A percentile compares a stretch with the other conserved stretches of the same genome.
Evolutionary conservation across 2,329 filamentous ascomycete species (phyloP).

Genomic region (Xylaria sp.): DNA sequence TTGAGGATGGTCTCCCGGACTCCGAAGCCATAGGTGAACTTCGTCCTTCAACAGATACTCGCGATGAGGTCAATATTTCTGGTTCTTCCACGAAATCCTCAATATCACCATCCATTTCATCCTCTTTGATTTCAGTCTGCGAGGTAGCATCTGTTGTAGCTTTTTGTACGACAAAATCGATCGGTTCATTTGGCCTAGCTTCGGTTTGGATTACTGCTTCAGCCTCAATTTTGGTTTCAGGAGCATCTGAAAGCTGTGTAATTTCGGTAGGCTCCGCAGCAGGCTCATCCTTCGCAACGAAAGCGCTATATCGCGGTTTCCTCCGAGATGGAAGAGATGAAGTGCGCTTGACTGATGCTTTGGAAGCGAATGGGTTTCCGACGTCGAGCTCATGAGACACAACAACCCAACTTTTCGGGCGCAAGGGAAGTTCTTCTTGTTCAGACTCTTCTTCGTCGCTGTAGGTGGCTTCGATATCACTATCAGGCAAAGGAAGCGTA

Average conservation of each 20-base stretch:
- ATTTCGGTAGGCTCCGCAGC: background rate
- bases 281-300: conserved; percentile 1
- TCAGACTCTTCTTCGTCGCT: conserved; percentile 71
- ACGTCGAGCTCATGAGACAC: conserved; percentile 48
- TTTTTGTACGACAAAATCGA: conserved; percentile 35
- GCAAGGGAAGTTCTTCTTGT: conserved; percentile 51
- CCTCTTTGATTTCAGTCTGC: conserved; percentile 47
- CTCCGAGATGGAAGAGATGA: conserved; percentile 45
- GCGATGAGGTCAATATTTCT: conserved; percentile 66
- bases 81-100: conserved; percentile 69
- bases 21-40: conserved; percentile 63
- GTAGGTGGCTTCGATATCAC: conserved; percentile 71
- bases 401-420: conserved; percentile 62
- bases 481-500: conserved; percentile 75
- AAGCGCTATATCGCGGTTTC: conserved; percentile 36
- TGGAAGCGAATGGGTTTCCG: conserved; percentile 51
- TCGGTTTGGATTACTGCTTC: conserved; percentile 13
- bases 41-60: conserved; percentile 65
- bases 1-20: conserved; percentile 54
- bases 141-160: conserved; percentile 25
- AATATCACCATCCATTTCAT: conserved; percentile 53
- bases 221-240: conserved; percentile 18
- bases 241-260: conserved; percentile 10
- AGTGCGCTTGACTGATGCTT: conserved; percentile 50
- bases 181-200: conserved; percentile 14